These are phyloP conservation scores for Melanopsichium pennsylvanicum DNA, from an alignment of 1,284 basidiomycete species.

Conservation along the genomic window DNA sequence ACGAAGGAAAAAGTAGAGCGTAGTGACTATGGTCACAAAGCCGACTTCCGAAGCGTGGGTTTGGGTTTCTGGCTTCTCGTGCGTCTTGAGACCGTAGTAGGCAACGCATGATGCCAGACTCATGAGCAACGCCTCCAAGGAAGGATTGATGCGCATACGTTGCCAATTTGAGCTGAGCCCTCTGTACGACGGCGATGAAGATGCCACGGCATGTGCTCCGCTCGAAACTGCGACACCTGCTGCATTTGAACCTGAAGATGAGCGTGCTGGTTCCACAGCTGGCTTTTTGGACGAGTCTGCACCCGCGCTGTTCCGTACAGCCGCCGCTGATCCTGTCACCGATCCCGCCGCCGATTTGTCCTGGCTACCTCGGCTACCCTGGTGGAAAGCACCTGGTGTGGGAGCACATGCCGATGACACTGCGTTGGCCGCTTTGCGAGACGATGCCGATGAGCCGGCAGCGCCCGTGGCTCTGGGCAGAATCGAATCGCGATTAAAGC, in stretches of 20 bases:
- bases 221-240: background rate
- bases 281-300: constrained; percentile 4
- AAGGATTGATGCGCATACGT: constrained; percentile 29
- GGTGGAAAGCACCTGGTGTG: background rate
- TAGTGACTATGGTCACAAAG: constrained; percentile 31
- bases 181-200: background rate
- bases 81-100: constrained; percentile 33
- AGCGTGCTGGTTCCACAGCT: constrained; percentile 11
- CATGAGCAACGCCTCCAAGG: constrained; percentile 39
- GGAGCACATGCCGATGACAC: background rate
- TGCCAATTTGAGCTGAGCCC: constrained; percentile 9
- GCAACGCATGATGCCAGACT: constrained; percentile 28
- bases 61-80: constrained; percentile 28
- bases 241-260: constrained; percentile 17
- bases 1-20: constrained; percentile 47
- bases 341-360: background rate
- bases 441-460: constrained; percentile 7
- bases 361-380: constrained; percentile 5
- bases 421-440: background rate
- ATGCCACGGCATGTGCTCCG: background rate
- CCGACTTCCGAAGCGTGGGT: constrained; percentile 46
- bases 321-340: background rate
- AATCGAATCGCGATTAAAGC: constrained; percentile 18
- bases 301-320: background rate
- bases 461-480: constrained; percentile 21